Evolutionary conservation across 768 basidiomycete species (phyloP).

Genomic region (Bullera alba): DNA sequence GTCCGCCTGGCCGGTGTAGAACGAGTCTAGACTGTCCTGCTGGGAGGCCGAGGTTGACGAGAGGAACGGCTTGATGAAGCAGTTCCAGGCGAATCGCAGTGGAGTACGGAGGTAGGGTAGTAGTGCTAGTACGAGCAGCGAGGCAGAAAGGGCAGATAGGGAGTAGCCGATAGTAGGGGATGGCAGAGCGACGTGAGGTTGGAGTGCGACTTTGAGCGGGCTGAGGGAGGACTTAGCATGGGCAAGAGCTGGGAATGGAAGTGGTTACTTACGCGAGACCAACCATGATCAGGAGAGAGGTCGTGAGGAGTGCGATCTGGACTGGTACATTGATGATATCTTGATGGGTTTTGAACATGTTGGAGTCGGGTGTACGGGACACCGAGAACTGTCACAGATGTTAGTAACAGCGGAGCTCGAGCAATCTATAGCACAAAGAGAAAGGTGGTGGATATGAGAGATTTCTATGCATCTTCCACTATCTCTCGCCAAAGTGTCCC

Average conservation of each 20-base stretch:
- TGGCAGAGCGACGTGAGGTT: conserved; percentile 5
- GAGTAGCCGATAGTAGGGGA: conserved; percentile 10
- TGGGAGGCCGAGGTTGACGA: not conserved
- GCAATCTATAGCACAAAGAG: too few species aligned
- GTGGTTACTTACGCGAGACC: conserved; percentile 1
- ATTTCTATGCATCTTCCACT: too few species aligned
- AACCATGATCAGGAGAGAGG: not conserved
- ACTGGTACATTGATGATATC: not conserved
- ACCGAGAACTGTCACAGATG: too few species aligned
- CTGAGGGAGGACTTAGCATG: conserved; percentile 5
- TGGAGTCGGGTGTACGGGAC: too few species aligned
- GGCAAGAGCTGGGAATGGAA: too few species aligned
- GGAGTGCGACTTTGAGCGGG: conserved; percentile 15
- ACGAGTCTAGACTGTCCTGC: conserved; percentile 48
- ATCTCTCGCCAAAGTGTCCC: too few species aligned
- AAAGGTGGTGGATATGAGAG: too few species aligned
- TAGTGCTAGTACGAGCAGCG: conserved; percentile 13
- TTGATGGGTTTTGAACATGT: too few species aligned
- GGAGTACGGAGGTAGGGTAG: conserved; percentile 14
- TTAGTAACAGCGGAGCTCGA: too few species aligned
- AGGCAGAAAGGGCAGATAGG: conserved; percentile 12
- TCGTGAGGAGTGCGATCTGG: not conserved
- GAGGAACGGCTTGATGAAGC: conserved; percentile 47
- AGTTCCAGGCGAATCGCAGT: conserved; percentile 45
- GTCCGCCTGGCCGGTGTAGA: conserved; percentile 63